Evolutionary conservation across 768 basidiomycete genomes (phyloP).

Genomic region (Mycena albidolilacea): DNA sequence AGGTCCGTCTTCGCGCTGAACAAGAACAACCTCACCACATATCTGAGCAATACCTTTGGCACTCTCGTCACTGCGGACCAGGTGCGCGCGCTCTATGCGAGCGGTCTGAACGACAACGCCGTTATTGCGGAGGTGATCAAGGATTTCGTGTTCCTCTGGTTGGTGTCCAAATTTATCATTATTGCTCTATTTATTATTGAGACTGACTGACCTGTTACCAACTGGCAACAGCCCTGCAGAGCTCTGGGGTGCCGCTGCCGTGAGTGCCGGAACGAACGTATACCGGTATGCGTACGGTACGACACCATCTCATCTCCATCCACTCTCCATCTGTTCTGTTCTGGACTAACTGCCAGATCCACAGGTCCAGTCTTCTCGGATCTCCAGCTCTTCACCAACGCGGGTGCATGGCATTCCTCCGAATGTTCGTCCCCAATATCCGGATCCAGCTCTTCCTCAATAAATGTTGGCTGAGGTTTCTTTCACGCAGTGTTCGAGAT

Average conservation of each 20-base stretch:
- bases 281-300: slow-evolving; percentile 42
- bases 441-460: background rate
- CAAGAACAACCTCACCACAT: slow-evolving; percentile 34
- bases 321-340: background rate
- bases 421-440: slow-evolving; percentile 33
- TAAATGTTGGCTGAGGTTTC: background rate
- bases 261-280: slow-evolving; percentile 38
- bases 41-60: slow-evolving; percentile 13
- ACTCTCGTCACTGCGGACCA: slow-evolving; percentile 21
- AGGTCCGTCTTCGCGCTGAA: slow-evolving; percentile 33
- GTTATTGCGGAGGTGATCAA: slow-evolving; percentile 36
- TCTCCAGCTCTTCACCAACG: slow-evolving; percentile 42
- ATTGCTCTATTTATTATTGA: background rate
- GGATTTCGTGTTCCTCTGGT: slow-evolving; percentile 32
- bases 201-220: too few relatives aligned
- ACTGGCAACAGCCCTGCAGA: slow-evolving; percentile 22
- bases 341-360: background rate
- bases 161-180: background rate
- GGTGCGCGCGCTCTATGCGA: slow-evolving; percentile 37
- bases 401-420: slow-evolving; percentile 43
- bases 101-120: slow-evolving; percentile 36
- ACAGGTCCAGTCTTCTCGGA: slow-evolving; percentile 39
- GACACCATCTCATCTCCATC: background rate
- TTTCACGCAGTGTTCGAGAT: slow-evolving; percentile 38
- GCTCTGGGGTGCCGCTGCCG: slow-evolving; percentile 31